Evolutionary conservation across 1,284 basidiomycete species (phyloP).

Genomic region (Austroboletus novae-zelandiae): DNA sequence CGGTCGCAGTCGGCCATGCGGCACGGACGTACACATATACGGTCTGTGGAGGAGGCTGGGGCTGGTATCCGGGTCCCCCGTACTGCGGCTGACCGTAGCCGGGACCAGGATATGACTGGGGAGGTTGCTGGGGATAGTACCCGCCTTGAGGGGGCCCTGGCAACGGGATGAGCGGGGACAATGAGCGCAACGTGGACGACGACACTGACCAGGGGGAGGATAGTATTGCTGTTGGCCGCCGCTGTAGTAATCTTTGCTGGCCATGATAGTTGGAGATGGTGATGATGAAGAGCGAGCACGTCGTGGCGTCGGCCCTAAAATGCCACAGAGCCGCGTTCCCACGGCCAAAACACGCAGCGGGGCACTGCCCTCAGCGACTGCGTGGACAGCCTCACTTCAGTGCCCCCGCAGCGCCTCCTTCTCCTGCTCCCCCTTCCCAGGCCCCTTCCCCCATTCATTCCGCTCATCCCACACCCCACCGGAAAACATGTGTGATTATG

Average conservation of each 20-base stretch:
- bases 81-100: constrained; percentile 30
- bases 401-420: neutral
- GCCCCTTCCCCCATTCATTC: neutral
- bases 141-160: constrained; percentile 64
- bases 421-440: constrained; percentile 1
- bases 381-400: constrained; percentile 10
- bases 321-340: constrained; percentile 20
- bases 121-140: constrained; percentile 77
- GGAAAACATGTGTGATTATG: constrained; percentile 21
- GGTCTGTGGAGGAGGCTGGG: constrained; percentile 68
- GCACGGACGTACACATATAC: constrained; percentile 59
- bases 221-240: constrained; percentile 60
- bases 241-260: constrained; percentile 72
- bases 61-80: constrained; percentile 49
- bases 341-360: constrained; percentile 7
- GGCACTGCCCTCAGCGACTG: constrained; percentile 24
- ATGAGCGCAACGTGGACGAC: neutral
- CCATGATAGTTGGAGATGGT: constrained; percentile 45
- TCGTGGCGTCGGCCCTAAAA: constrained; percentile 25
- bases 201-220: constrained; percentile 55
- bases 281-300: constrained; percentile 10
- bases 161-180: constrained; percentile 7
- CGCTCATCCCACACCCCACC: constrained; percentile 7
- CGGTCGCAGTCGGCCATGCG: neutral
- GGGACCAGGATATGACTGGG: constrained; percentile 59